Conservation (phyloP, 2,329 filamentous ascomycete genomes). For the Colletotrichum sp. region DNA sequence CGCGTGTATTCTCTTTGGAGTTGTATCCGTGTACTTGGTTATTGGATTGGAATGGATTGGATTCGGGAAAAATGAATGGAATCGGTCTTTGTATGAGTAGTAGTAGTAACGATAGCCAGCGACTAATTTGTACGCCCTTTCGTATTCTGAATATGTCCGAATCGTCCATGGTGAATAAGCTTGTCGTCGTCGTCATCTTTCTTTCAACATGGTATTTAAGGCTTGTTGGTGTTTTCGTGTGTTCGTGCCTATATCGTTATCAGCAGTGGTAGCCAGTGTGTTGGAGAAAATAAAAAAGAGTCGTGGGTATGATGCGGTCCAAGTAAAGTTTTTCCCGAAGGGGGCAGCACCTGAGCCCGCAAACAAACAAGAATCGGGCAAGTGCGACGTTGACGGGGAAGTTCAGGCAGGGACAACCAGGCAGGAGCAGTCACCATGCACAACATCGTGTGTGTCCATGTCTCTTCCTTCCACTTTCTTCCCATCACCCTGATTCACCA, state of each 20-base stretch:
- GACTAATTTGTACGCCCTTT: not conserved
- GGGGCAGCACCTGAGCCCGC: not conserved
- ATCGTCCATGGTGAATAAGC: not conserved
- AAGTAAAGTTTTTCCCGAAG: not conserved
- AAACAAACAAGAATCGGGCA: constrained; percentile 10
- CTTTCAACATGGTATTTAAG: not conserved
- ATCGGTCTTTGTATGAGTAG: constrained; percentile 9
- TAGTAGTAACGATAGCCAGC: not conserved
- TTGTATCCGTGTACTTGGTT: not conserved
- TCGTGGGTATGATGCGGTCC: not conserved
- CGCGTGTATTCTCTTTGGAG: not conserved
- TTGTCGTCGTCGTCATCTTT: not conserved
- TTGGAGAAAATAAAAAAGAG: not conserved
- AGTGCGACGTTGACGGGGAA: constrained; percentile 4
- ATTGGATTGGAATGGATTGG: not conserved
- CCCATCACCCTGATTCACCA: not conserved
- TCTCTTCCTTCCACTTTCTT: not conserved
- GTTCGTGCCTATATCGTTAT: not conserved
- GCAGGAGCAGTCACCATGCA: not conserved
- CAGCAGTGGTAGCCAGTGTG: not conserved
- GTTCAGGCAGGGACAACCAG: not conserved
- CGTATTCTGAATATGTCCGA: not conserved
- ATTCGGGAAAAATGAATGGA: not conserved
- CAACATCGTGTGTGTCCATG: not conserved
- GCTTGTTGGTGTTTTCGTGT: not conserved